Percentiles rank a stretch among this genome's conserved stretches.
These are phyloP conservation scores for Angomonas deanei DNA, from an alignment of 208 protist genomes.

Conservation along the genomic window DNA sequence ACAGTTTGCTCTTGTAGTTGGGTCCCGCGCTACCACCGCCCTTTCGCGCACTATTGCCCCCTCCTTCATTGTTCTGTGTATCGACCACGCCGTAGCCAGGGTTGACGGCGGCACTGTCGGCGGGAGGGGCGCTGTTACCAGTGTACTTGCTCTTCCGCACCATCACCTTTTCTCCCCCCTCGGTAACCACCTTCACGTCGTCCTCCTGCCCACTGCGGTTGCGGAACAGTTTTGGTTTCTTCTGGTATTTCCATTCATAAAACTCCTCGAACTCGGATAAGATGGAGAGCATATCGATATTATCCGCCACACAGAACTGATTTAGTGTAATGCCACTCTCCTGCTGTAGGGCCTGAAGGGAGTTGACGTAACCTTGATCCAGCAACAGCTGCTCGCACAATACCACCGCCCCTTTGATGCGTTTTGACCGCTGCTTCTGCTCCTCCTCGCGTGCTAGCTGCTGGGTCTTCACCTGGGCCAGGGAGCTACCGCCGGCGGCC, in stretches of 20 bases:
- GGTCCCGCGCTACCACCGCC: background rate
- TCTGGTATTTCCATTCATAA: constrained; percentile 80
- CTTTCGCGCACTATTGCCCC: background rate
- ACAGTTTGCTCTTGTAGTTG: background rate
- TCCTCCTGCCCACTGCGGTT: constrained; percentile 17
- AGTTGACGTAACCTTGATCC: constrained; percentile 75
- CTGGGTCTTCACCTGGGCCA: constrained; percentile 75
- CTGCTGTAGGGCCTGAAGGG: constrained; percentile 72
- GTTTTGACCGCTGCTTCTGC: constrained; percentile 55
- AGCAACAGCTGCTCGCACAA: constrained; percentile 78
- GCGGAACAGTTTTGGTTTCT: constrained; percentile 80
- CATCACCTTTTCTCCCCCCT: constrained; percentile 34
- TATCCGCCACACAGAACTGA: constrained; percentile 75
- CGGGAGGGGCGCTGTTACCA: background rate
- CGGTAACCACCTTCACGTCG: constrained; percentile 18
- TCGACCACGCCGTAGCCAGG: constrained; percentile 12
- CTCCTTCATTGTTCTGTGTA: background rate
- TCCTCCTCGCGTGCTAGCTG: constrained; percentile 81
- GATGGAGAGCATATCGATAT: constrained; percentile 82
- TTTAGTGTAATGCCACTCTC: constrained; percentile 73
- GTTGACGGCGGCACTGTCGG: background rate
- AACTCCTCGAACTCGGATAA: constrained; percentile 86
- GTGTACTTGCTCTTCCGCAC: constrained; percentile 17
- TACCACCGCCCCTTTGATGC: constrained; percentile 75
- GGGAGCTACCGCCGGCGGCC: constrained; percentile 47